Base-by-base conservation (phyloP, 108 stramenopile species). In the Skeletonema marinoi region DNA sequence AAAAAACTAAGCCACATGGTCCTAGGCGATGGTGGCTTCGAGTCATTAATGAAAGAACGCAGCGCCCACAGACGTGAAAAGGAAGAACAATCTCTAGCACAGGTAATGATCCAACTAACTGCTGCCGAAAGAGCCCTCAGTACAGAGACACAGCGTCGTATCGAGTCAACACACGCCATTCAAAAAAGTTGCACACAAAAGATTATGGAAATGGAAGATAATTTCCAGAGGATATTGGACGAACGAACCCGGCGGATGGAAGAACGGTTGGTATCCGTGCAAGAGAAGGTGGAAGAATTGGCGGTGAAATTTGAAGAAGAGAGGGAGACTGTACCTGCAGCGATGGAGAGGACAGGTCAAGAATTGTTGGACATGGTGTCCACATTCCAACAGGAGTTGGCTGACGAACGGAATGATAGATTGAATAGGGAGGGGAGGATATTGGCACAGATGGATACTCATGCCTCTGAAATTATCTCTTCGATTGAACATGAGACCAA, bases 401-500 rank as follows among this genome's bases (percentile, higher is more conserved):
- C 93, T 32, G 81, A 75, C 58, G 98, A 98, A 73, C 80, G 94
- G 29, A 82, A 80, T 39, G 81, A 90, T 62, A 77, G 98, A 32
- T 70, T 97, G 41, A 80, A 81, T 50, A 63, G 98, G 50, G 98
- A 98, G 68, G 98, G 92, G 7, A 70, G 85, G 50, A 86, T 98
- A 41, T 67, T 95, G 68, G 93, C 93, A 73, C 97, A 96, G 77
- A 88, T 98, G 63, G 89, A 91, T 59, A 87, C 90, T 60, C 96
- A 97, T 73, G 88, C 92, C 54, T 71, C 83, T 66, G 85, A 87
- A 8, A 91, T 90, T 42, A 78, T 86, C 17, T 68, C 73, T 4
- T 64, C 78, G 17, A 94, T 96, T 81, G 86, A 88, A 31, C 66
- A 78, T 32, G 95, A 97, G 68, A 86, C 86, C 19, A 67, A 87